Conservation (phyloP, 805 yeast species). For the Tetrapisispora nanseiensis region DNA sequence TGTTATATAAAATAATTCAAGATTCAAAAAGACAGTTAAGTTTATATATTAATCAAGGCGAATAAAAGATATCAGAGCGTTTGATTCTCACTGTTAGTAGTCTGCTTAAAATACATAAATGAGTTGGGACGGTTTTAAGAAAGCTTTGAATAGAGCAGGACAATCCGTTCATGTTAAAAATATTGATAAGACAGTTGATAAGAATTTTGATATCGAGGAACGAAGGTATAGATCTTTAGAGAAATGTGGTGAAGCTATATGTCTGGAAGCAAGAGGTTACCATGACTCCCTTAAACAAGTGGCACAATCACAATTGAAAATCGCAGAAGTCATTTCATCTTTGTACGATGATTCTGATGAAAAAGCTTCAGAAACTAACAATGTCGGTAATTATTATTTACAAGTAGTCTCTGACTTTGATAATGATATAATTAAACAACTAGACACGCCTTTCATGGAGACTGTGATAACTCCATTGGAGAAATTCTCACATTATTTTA, state of each 20-base stretch:
- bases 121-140: conserved; percentile 97
- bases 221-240: conserved; percentile 70
- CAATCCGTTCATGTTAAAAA: conserved; percentile 52
- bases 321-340: conserved; percentile 72
- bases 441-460: conserved; percentile 79
- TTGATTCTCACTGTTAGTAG: no score
- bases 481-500: conserved; percentile 59
- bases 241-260: conserved; percentile 59
- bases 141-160: conserved; percentile 91
- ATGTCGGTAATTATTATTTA: conserved; percentile 57
- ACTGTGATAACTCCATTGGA: conserved; percentile 70
- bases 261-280: conserved; percentile 70
- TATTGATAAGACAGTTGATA: conserved; percentile 68
- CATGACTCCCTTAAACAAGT: conserved; percentile 73
- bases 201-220: conserved; percentile 80
- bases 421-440: conserved; percentile 67
- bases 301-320: conserved; percentile 73
- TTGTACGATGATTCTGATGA: conserved; percentile 57
- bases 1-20: no score
- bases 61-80: no score
- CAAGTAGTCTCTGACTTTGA: conserved; percentile 72
- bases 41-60: no score
- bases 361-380: conserved; percentile 45
- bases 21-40: no score
- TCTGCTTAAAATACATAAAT: conserved; percentile 30